Evolutionary conservation across 2,329 filamentous ascomycete genomes (phyloP).

Genomic region (Clonostachys solani): DNA sequence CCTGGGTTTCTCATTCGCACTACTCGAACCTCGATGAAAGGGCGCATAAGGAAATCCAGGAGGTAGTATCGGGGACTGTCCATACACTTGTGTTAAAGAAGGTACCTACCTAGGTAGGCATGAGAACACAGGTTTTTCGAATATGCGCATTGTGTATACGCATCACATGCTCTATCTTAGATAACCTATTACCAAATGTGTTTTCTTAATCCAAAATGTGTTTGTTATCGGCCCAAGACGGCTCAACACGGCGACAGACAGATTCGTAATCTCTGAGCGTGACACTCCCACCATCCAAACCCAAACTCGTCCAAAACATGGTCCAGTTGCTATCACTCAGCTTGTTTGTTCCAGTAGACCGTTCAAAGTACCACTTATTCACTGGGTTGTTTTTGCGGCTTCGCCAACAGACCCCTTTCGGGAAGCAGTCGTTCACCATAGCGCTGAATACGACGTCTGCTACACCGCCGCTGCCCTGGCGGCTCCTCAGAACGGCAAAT

Average conservation of each 20-base stretch:
- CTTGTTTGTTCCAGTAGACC: slow-evolving; percentile 79
- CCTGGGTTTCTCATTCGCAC: too few species aligned
- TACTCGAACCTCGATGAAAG: too few species aligned
- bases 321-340: slow-evolving; percentile 83
- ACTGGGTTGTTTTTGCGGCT: slow-evolving; percentile 89
- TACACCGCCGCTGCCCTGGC: slow-evolving; percentile 86
- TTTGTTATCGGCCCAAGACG: slow-evolving; percentile 59
- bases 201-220: slow-evolving; percentile 48
- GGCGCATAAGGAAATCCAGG: too few species aligned
- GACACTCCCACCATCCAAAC: slow-evolving; percentile 49
- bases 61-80: too few species aligned
- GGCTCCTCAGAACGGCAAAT: slow-evolving; percentile 85
- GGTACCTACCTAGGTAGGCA: too few species aligned
- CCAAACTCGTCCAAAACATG: slow-evolving; percentile 94
- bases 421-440: slow-evolving; percentile 88
- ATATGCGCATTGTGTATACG: too few species aligned
- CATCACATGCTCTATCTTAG: too few species aligned
- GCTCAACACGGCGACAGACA: slow-evolving; percentile 63
- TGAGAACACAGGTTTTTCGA: too few species aligned
- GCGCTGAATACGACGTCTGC: slow-evolving; percentile 96
- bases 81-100: too few species aligned
- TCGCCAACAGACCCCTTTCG: slow-evolving; percentile 85
- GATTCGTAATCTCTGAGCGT: slow-evolving; percentile 66
- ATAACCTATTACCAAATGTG: too few species aligned
- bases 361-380: slow-evolving; percentile 99